A percentile compares a stretch with the other conserved stretches of the same genome.
phyloP scores from a whole-genome alignment of 768 basidiomycete species.

The Strobilomyces echinocephalus region DNA sequence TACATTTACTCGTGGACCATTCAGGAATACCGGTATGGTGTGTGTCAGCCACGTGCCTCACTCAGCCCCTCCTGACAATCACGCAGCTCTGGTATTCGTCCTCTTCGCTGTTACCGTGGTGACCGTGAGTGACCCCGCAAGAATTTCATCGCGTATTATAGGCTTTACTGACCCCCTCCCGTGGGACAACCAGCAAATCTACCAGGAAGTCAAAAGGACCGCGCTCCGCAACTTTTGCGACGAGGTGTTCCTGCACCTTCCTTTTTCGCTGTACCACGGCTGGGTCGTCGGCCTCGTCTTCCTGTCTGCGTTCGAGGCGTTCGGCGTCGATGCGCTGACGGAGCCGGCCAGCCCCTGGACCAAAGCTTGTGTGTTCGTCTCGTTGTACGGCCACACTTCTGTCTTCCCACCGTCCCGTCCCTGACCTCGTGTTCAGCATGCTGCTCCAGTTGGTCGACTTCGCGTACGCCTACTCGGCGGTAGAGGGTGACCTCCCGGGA shows the following conservation, averaged over 20 bases:
- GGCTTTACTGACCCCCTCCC: background rate
- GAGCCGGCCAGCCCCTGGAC: conserved; percentile 54
- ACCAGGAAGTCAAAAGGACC: conserved; percentile 61
- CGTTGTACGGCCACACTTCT: conserved; percentile 34
- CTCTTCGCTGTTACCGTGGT: conserved; percentile 49
- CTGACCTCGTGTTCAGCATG: conserved; percentile 30
- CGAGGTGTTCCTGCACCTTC: conserved; percentile 66
- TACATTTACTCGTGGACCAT: conserved; percentile 58
- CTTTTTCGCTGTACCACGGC: conserved; percentile 68
- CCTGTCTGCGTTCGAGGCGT: conserved; percentile 55
- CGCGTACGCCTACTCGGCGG: conserved; percentile 60
- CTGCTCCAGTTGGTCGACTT: conserved; percentile 56
- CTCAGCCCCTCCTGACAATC: conserved; percentile 12
- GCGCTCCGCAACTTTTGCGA: conserved; percentile 45
- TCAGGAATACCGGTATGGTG: conserved; percentile 43
- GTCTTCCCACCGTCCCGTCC: background rate
- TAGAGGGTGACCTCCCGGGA: conserved; percentile 65
- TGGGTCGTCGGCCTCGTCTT: conserved; percentile 52
- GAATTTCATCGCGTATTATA: background rate
- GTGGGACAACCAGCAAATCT: conserved; percentile 43
- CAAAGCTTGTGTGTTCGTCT: conserved; percentile 58
- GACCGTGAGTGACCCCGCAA: conserved; percentile 28
- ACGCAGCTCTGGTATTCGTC: conserved; percentile 35
- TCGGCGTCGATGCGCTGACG: conserved; percentile 52
- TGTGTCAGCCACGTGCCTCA: conserved; percentile 14